A percentile compares a stretch with the other conserved stretches of the same genome.
Evolutionary conservation across 495 filamentous ascomycete genomes (phyloP).

Genomic region (Tuber umbilicatum): DNA sequence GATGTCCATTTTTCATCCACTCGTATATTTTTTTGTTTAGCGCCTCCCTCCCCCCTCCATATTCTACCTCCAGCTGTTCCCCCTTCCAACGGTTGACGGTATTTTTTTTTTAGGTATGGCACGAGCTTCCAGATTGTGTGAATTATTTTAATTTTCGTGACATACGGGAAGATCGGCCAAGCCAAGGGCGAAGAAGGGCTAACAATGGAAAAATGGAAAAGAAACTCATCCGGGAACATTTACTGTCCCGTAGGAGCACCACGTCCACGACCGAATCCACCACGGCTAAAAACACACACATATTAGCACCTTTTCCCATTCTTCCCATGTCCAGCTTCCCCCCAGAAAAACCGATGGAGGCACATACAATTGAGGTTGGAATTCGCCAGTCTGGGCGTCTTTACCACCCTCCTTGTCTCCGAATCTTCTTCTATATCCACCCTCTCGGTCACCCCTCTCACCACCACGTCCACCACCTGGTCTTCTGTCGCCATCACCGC

Average conservation of each 20-base stretch:
- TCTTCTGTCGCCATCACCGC: conserved; percentile 68
- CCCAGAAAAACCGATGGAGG: conserved; percentile 7
- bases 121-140: background rate
- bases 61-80: background rate
- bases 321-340: background rate
- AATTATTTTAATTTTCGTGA: conserved; percentile 41
- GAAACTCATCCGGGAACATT: conserved; percentile 30
- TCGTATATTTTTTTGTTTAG: conserved; percentile 22
- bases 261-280: conserved; percentile 88
- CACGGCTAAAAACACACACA: conserved; percentile 55
- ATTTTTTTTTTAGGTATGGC: background rate
- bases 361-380: conserved; percentile 82
- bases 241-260: conserved; percentile 58
- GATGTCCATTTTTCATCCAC: conserved; percentile 8
- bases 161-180: conserved; percentile 42
- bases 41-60: background rate
- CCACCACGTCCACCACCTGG: conserved; percentile 57
- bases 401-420: conserved; percentile 86
- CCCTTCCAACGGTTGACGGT: conserved; percentile 6
- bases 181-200: conserved; percentile 40
- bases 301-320: conserved; percentile 35
- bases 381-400: conserved; percentile 61
- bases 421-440: conserved; percentile 81
- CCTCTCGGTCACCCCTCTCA: conserved; percentile 76
- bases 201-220: conserved; percentile 31